phyloP scores from a whole-genome alignment of 139 green algal species.

The Coccomyxa sp. region DNA sequence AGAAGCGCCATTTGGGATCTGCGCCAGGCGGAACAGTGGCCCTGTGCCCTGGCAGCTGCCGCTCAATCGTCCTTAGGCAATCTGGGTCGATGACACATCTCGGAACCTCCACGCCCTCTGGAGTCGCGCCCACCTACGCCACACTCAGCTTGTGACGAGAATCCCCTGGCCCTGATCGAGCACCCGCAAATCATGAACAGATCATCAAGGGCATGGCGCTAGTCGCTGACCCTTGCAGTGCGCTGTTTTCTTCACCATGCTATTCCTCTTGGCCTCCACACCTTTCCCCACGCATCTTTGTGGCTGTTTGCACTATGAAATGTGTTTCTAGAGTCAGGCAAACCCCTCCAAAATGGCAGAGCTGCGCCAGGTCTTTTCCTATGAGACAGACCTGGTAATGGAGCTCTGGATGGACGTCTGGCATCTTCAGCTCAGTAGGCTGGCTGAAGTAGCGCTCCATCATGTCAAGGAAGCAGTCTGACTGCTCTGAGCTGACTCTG shows the following conservation, averaged over 20 bases:
- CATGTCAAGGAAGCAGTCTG: conserved; percentile 74
- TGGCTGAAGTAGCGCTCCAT: conserved; percentile 86
- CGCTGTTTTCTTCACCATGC: no score
- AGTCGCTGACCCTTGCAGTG: no score
- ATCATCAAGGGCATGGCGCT: not conserved
- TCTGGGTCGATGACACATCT: conserved; percentile 49
- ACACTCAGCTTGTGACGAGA: not conserved
- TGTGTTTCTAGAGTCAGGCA: no score
- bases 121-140: conserved; percentile 72
- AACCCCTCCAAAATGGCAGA: no score
- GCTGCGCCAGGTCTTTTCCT: no score
- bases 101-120: conserved; percentile 76
- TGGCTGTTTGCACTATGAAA: no score
- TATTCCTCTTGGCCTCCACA: no score
- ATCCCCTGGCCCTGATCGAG: not conserved
- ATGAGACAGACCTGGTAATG: conserved; percentile 66
- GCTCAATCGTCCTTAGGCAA: conserved; percentile 21
- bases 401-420: conserved; percentile 61
- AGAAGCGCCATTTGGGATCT: conserved; percentile 89
- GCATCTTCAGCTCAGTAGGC: conserved; percentile 48
- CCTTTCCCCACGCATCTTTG: no score
- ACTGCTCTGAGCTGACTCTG: conserved; percentile 51
- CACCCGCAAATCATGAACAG: not conserved
- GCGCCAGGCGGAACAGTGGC: conserved; percentile 44
- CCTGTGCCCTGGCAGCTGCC: conserved; percentile 32